Base-by-base conservation (phyloP, 768 basidiomycete genomes). In the Boletus eberwhitei region DNA sequence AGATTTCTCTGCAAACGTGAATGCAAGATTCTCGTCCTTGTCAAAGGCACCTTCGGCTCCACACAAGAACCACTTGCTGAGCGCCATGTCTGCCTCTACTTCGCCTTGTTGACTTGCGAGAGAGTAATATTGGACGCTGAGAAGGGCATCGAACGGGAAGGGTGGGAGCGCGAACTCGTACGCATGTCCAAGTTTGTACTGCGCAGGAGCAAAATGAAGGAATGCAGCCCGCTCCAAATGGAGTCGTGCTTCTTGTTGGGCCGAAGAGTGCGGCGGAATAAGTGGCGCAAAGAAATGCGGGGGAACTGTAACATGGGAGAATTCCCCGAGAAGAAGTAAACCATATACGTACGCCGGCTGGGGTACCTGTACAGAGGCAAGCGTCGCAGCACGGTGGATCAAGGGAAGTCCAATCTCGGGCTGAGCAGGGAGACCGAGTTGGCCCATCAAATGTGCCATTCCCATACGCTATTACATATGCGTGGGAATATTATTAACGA, bases 31-130 rank as follows among this genome's bases (percentile, higher is more conserved):
- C 67, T 97, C 93, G 68, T 95, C 91, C 71, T 93, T 93, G 37
- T 90, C 90, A 61, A 97, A 94, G 14, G 76, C 73, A 8, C 81
- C 81, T 35, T 80, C 78, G 0, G 86, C 85, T 4, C 95, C 95
- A 66, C 93, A 95, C 46, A 98, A 74, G 76, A 97, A 98, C 95
- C 96, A 98, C 72, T 97, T 98, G 70, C 84, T 87, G 50, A 98
- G 79, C 3, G 93, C 95, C 93, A 98, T 95, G 67, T 98, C 93
- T 0, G 96, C 96, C 68, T 98, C 94, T 22, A 81, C 78, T 70
- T 97, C 92, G 34, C 91, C 90, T 55, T 88, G 83, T 71, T 95
- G 87, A 53, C 84, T 87, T 0, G 90, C 92, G 13, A 89, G 75
- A 8, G 77, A 79, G 71, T 98, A 98, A 67, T 92, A 98, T 67